Evolutionary conservation across 2,329 filamentous ascomycete genomes (phyloP).

Genomic region (Diaporthe sp.): DNA sequence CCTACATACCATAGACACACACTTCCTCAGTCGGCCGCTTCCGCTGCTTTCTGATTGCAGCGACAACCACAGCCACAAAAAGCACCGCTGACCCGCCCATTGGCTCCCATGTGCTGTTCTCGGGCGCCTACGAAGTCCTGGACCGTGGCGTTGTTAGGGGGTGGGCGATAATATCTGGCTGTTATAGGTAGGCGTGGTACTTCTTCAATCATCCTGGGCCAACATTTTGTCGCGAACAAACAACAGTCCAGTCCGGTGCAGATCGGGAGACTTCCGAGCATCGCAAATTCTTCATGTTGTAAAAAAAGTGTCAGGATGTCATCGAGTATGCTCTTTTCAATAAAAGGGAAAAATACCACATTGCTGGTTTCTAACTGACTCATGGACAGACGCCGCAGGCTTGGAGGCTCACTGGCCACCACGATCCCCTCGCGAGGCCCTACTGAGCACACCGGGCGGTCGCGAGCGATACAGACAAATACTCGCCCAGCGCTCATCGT

Average conservation of each 20-base stretch:
- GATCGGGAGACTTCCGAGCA: slow-evolving; percentile 20
- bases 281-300: slow-evolving; percentile 18
- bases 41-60: slow-evolving; percentile 9
- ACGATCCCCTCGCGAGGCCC: slow-evolving; percentile 74
- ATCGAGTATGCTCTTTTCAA: slow-evolving; percentile 32
- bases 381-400: slow-evolving; percentile 47
- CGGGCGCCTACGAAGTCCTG: slow-evolving; percentile 43
- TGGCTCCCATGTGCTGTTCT: slow-evolving; percentile 40
- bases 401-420: slow-evolving; percentile 74
- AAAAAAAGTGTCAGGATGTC: slow-evolving; percentile 26
- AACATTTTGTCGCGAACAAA: slow-evolving; percentile 12
- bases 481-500: slow-evolving; percentile 75
- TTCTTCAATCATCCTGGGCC: background rate
- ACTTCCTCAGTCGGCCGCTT: background rate
- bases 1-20: background rate
- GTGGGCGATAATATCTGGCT: slow-evolving; percentile 49
- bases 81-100: background rate
- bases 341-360: slow-evolving; percentile 12
- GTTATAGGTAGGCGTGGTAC: slow-evolving; percentile 41
- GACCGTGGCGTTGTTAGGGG: slow-evolving; percentile 37
- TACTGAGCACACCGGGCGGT: slow-evolving; percentile 80
- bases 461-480: slow-evolving; percentile 80
- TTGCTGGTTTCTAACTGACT: slow-evolving; percentile 37
- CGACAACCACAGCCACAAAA: slow-evolving; percentile 10
- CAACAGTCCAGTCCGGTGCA: slow-evolving; percentile 20